Conservation (phyloP, 257 asterid species). For the Salvia splendens region DNA sequence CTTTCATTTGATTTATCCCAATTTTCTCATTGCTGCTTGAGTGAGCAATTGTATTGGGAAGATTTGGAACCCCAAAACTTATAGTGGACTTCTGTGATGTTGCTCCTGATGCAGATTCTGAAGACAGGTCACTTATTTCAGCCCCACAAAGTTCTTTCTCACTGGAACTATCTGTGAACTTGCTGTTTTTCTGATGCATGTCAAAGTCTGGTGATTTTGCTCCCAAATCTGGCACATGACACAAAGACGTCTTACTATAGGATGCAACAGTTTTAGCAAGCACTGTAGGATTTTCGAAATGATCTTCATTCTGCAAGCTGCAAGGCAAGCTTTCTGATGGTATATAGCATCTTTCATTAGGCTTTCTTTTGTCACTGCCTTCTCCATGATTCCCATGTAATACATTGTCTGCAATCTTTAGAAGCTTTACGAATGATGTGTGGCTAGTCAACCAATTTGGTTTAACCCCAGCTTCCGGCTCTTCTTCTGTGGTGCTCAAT, state of each 20-base stretch:
- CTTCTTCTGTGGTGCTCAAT: conserved; percentile 53
- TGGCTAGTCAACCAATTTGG: conserved; percentile 33
- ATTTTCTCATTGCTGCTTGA: conserved; percentile 39
- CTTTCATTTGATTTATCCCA: conserved; percentile 29
- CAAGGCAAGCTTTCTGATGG: conserved; percentile 37
- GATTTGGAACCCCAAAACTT: conserved; percentile 34
- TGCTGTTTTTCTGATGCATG: conserved; percentile 34
- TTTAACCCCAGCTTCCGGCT: conserved; percentile 38
- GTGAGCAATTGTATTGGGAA: conserved; percentile 40
- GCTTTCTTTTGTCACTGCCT: conserved; percentile 32
- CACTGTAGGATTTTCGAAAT: conserved; percentile 25
- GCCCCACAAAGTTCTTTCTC: conserved; percentile 41
- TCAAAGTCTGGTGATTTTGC: conserved; percentile 38
- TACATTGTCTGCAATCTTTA: conserved; percentile 50
- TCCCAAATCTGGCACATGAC: conserved; percentile 37
- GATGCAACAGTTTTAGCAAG: conserved; percentile 27
- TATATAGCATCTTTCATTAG: conserved; percentile 23
- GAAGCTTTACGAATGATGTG: conserved; percentile 54
- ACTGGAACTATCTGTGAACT: conserved; percentile 22
- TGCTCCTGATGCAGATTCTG: conserved; percentile 60
- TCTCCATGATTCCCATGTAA: conserved; percentile 43
- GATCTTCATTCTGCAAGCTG: conserved; percentile 39
- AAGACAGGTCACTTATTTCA: conserved; percentile 62
- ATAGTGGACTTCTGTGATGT: conserved; percentile 35
- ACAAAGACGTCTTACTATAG: conserved; percentile 31